Conservation (phyloP, 768 basidiomycete species). For the Cyclocybe cylindracea region DNA sequence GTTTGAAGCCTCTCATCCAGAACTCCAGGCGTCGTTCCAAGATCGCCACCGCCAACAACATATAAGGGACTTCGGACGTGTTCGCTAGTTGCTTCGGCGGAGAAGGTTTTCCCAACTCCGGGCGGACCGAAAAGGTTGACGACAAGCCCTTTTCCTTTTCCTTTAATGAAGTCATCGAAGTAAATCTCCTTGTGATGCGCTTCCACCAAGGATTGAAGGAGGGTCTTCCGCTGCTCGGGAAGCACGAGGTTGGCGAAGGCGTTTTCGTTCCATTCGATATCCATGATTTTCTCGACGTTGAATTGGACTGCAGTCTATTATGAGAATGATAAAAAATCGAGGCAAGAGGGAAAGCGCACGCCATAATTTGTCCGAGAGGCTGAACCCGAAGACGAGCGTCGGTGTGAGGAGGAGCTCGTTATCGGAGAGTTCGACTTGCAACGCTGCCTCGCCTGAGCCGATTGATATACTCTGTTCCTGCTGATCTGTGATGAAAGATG, state of each 20-base stretch:
- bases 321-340: not conserved
- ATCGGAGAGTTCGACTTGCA: slow-evolving; percentile 38
- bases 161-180: slow-evolving; percentile 61
- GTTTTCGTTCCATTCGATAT: slow-evolving; percentile 55
- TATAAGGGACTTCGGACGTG: slow-evolving; percentile 51
- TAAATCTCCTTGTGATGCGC: slow-evolving; percentile 49
- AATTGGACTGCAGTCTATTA: slow-evolving; percentile 47
- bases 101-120: slow-evolving; percentile 51
- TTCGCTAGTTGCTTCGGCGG: slow-evolving; percentile 55
- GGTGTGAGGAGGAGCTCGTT: slow-evolving; percentile 55
- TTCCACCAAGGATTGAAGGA: slow-evolving; percentile 53
- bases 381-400: slow-evolving; percentile 59
- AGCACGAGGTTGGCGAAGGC: slow-evolving; percentile 59
- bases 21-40: slow-evolving; percentile 42
- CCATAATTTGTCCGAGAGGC: slow-evolving; percentile 57
- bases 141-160: slow-evolving; percentile 61
- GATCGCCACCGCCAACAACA: slow-evolving; percentile 50
- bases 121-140: slow-evolving; percentile 56
- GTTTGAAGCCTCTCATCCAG: slow-evolving; percentile 44
- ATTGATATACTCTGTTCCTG: no score
- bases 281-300: slow-evolving; percentile 48
- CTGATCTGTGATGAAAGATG: no score
- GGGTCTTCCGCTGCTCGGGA: slow-evolving; percentile 45
- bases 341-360: slow-evolving; percentile 32
- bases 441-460: no score